phyloP scores from a whole-genome alignment of 345 rosid genomes.

The Acer campestre region DNA sequence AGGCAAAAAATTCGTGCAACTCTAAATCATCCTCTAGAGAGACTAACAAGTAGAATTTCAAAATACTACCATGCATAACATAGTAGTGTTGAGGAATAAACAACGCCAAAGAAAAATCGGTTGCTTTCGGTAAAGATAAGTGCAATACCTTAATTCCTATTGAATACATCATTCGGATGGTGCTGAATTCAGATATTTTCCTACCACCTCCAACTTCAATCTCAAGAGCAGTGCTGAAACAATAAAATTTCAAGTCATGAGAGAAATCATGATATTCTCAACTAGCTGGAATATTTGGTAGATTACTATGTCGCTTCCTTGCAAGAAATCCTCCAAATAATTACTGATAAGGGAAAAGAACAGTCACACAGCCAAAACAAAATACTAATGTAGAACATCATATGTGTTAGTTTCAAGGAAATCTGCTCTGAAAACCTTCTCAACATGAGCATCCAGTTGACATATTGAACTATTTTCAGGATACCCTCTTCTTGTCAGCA shows the following conservation, averaged over 20 bases:
- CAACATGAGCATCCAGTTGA: background rate
- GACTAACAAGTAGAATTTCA: background rate
- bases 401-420: background rate
- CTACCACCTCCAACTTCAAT: constrained; percentile 95
- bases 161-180: constrained; percentile 73
- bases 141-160: constrained; percentile 81
- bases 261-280: background rate
- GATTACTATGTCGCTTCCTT: background rate
- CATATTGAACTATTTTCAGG: background rate
- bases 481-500: background rate
- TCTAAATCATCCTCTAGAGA: background rate
- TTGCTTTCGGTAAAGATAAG: constrained; percentile 8
- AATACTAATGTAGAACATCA: constrained; percentile 4
- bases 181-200: constrained; percentile 82
- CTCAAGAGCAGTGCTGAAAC: constrained; percentile 78
- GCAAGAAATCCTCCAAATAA: background rate
- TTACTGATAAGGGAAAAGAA: background rate
- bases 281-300: constrained; percentile 11
- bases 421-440: background rate
- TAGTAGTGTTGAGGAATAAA: background rate
- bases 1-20: background rate
- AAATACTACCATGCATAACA: background rate
- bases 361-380: background rate
- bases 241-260: constrained; percentile 19
- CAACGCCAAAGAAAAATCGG: background rate